phyloP scores from a whole-genome alignment of 2,329 filamentous ascomycete species.

The Polytolypa hystricis region DNA sequence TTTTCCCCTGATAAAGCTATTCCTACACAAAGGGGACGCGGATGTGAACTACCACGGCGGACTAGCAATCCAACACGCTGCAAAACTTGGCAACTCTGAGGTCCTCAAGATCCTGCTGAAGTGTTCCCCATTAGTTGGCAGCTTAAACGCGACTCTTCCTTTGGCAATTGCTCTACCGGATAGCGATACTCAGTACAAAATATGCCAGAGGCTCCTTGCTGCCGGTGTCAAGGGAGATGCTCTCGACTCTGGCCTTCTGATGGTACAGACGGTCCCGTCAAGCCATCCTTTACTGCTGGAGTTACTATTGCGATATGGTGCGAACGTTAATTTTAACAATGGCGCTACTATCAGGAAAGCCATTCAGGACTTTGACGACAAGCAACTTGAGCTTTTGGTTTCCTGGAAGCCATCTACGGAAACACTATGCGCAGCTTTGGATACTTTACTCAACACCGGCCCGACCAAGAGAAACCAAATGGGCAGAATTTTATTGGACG shows the following conservation, averaged over 20 bases:
- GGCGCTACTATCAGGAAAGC: conserved; percentile 11
- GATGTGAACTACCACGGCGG: conserved; percentile 11
- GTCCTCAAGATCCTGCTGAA: conserved; percentile 11
- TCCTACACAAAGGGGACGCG: conserved; percentile 12
- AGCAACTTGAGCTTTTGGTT: conserved; percentile 10
- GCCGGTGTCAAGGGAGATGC: conserved; percentile 12
- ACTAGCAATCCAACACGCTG: conserved; percentile 8
- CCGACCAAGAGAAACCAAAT: conserved; percentile 8
- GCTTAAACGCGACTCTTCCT: conserved; percentile 9
- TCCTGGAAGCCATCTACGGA: conserved; percentile 8
- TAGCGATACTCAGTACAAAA: conserved; percentile 7
- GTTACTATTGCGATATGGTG: conserved; percentile 11
- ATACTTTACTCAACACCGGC: conserved; percentile 5
- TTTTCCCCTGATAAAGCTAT: conserved; percentile 9
- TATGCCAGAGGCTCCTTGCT: conserved; percentile 11
- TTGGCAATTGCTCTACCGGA: conserved; percentile 7
- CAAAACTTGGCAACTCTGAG: conserved; percentile 6
- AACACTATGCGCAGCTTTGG: conserved; percentile 8
- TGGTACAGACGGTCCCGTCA: conserved; percentile 7
- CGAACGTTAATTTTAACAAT: conserved; percentile 11
- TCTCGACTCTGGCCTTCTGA: conserved; percentile 8
- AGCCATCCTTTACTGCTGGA: conserved; percentile 10
- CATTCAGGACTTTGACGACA: conserved; percentile 9
- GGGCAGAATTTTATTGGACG: conserved; percentile 9
- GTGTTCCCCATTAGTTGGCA: conserved; percentile 7